A percentile compares a stretch with the other conserved stretches of the same genome.
These are phyloP conservation scores for Scheffersomyces ergatensis DNA, from an alignment of 805 yeast species.

Conservation along the genomic window DNA sequence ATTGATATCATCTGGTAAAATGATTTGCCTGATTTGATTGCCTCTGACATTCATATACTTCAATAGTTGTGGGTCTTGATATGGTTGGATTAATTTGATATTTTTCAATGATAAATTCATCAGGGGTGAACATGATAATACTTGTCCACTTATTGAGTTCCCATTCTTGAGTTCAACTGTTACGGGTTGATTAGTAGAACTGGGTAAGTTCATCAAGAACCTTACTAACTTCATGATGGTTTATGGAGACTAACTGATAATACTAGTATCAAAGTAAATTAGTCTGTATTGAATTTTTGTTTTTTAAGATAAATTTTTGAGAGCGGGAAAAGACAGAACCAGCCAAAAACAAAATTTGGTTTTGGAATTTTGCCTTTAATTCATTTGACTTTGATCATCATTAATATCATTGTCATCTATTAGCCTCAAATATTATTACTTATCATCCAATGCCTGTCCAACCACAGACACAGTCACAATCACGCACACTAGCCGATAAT, in stretches of 20 bases:
- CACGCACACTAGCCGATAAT: constrained; percentile 12
- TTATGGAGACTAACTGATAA: too few relatives aligned
- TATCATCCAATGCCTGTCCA: background rate
- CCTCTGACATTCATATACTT: constrained; percentile 87
- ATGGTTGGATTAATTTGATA: constrained; percentile 72
- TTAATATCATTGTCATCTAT: too few relatives aligned
- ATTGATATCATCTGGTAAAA: constrained; percentile 83
- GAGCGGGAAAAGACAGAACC: too few relatives aligned
- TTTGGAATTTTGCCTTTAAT: too few relatives aligned
- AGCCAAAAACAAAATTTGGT: too few relatives aligned
- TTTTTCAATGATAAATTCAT: constrained; percentile 85
- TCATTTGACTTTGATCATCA: too few relatives aligned
- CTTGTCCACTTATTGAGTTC: constrained; percentile 78
- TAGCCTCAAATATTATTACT: too few relatives aligned
- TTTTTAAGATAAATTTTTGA: too few relatives aligned
- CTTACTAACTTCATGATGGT: constrained; percentile 61
- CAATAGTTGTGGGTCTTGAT: constrained; percentile 65
- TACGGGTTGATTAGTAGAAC: constrained; percentile 71
- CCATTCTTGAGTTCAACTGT: constrained; percentile 93
- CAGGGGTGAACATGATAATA: constrained; percentile 81
- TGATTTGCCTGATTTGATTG: constrained; percentile 77
- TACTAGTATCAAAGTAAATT: too few relatives aligned
- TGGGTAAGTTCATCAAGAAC: constrained; percentile 75
- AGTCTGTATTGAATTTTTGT: too few relatives aligned
- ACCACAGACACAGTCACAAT: too few relatives aligned